These are phyloP conservation scores for Ophiostoma montium DNA, from an alignment of 2,329 filamentous ascomycete species.

Conservation along the genomic window DNA sequence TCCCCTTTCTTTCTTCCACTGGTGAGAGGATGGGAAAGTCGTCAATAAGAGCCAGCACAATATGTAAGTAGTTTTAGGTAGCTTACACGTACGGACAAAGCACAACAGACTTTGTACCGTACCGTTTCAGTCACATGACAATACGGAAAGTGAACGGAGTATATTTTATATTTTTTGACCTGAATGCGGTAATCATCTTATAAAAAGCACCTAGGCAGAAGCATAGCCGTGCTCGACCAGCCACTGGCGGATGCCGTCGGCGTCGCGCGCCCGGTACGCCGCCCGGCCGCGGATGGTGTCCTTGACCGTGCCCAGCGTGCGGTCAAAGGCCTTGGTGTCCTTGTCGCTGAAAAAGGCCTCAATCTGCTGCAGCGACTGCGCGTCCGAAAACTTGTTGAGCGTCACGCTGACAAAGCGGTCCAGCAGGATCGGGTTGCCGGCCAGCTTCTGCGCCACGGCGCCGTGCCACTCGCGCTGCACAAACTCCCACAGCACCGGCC, in stretches of 20 bases:
- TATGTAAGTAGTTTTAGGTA: conserved; percentile 4
- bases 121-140: not conserved
- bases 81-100: conserved; percentile 1
- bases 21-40: conserved; percentile 3
- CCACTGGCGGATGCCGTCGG: conserved; percentile 50
- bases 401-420: conserved; percentile 76
- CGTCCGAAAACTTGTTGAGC: conserved; percentile 64
- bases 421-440: conserved; percentile 66
- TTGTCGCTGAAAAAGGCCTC: conserved; percentile 71
- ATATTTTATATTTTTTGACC: not conserved
- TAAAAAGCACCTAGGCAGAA: not conserved
- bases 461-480: conserved; percentile 71
- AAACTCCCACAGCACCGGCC: conserved; percentile 70
- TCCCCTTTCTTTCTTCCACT: not conserved
- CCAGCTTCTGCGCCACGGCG: conserved; percentile 53
- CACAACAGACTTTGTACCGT: conserved; percentile 1
- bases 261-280: conserved; percentile 67
- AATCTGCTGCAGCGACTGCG: conserved; percentile 59
- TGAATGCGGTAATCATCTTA: not conserved
- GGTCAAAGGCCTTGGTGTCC: conserved; percentile 74
- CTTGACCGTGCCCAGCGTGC: conserved; percentile 70
- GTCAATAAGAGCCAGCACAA: not conserved
- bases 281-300: conserved; percentile 78
- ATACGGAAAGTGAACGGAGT: not conserved
- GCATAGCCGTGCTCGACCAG: conserved; percentile 9